Percentiles rank a stretch among this genome's conserved stretches.
These are phyloP conservation scores for Paramyrothecium roridum DNA, from an alignment of 2,329 filamentous ascomycete genomes.

Conservation along the genomic window DNA sequence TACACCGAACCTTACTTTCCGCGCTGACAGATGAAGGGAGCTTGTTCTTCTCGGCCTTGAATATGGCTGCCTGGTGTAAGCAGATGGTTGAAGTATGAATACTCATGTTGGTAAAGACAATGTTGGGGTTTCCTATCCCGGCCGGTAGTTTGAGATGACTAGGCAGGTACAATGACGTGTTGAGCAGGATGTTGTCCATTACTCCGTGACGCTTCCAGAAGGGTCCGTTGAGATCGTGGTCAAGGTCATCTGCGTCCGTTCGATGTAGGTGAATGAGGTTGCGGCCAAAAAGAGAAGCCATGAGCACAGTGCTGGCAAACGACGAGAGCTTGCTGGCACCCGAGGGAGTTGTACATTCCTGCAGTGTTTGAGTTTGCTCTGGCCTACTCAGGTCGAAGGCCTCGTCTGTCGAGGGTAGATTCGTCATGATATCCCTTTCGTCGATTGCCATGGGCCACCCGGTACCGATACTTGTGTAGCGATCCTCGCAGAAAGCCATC, in stretches of 20 bases:
- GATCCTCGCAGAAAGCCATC: constrained; percentile 74
- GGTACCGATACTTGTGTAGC: constrained; percentile 90
- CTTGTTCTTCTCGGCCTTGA: constrained; percentile 89
- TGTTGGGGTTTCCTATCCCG: constrained; percentile 75
- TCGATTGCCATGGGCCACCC: constrained; percentile 96
- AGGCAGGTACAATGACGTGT: constrained; percentile 81
- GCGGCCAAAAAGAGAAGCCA: constrained; percentile 87
- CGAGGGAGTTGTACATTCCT: constrained; percentile 65
- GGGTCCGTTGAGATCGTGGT: constrained; percentile 83
- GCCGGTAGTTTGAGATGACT: constrained; percentile 73
- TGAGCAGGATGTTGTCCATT: constrained; percentile 87
- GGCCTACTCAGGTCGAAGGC: constrained; percentile 78
- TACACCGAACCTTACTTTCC: constrained; percentile 90
- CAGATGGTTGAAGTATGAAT: constrained; percentile 96
- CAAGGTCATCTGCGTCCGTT: constrained; percentile 74
- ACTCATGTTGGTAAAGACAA: constrained; percentile 94
- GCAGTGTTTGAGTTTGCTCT: constrained; percentile 66
- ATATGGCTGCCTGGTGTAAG: constrained; percentile 96
- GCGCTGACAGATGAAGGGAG: constrained; percentile 73
- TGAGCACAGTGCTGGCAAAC: constrained; percentile 75
- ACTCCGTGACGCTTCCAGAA: constrained; percentile 94
- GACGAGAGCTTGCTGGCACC: constrained; percentile 74
- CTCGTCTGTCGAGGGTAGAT: constrained; percentile 80
- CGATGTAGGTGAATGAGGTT: constrained; percentile 91
- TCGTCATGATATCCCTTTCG: constrained; percentile 85